Evolutionary conservation across 1,139 yeast species (phyloP).

Genomic region (Scheffersomyces illinoinensis): DNA sequence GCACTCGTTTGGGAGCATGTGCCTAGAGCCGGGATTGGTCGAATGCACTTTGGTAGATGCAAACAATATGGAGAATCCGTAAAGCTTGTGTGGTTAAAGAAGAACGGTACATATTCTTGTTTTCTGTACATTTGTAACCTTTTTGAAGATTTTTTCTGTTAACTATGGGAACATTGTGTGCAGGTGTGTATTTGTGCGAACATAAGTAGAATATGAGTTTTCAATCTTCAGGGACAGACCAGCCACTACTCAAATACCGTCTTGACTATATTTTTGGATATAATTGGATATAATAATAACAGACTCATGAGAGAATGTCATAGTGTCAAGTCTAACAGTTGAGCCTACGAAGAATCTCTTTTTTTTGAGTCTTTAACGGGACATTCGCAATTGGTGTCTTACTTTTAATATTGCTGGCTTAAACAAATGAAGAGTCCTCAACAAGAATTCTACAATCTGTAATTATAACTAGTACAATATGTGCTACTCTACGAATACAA

Average conservation of each 20-base stretch:
- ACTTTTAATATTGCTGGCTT: too few species aligned
- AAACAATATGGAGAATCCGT: not conserved
- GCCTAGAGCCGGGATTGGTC: not conserved
- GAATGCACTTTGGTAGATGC: not conserved
- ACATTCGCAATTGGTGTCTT: too few species aligned
- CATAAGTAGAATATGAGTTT: not conserved
- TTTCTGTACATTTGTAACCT: constrained; percentile 2
- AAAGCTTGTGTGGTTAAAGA: not conserved
- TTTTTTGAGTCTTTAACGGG: too few species aligned
- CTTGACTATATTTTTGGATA: not conserved
- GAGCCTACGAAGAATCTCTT: too few species aligned
- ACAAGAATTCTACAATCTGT: not conserved
- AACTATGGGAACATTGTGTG: not conserved
- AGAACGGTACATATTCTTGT: not conserved
- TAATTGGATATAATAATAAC: not conserved
- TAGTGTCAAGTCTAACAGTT: too few species aligned
- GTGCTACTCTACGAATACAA: not conserved
- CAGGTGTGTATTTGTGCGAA: not conserved
- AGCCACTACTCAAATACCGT: too few species aligned
- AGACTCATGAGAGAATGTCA: not conserved
- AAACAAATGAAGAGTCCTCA: not conserved
- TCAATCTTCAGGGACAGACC: not conserved
- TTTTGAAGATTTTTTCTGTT: constrained; percentile 9
- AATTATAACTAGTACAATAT: not conserved
- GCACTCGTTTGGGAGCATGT: not conserved